Percentiles rank a stretch among this genome's conserved stretches.
Evolutionary conservation across 2,329 filamentous ascomycete species (phyloP).

Genomic region (Peltaster fructicola): DNA sequence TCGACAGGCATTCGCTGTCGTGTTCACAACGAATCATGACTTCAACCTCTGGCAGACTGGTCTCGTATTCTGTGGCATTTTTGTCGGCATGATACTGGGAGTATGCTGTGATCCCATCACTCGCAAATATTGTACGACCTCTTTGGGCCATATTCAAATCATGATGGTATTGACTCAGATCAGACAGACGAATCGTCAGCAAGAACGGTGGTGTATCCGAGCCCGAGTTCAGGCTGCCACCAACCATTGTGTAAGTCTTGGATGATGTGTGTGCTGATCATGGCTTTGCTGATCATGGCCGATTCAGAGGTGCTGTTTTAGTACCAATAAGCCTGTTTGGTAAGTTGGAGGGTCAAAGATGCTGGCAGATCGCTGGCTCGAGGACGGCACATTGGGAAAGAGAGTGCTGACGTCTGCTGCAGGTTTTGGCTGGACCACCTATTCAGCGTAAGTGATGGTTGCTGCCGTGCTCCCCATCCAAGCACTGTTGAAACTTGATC

Average conservation of each 20-base stretch:
- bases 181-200: constrained; percentile 36
- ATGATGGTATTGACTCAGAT: constrained; percentile 1
- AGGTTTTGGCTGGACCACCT: constrained; percentile 71
- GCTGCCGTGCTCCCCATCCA: no score
- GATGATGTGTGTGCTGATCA: no score
- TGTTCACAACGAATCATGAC: constrained; percentile 57
- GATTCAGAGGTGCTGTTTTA: constrained; percentile 45
- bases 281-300: no score
- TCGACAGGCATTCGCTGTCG: constrained; percentile 51
- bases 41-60: constrained; percentile 68
- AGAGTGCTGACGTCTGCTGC: constrained; percentile 12
- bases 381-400: no score
- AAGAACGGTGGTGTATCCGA: constrained; percentile 45
- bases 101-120: constrained; percentile 48
- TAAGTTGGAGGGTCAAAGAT: no score
- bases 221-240: constrained; percentile 72
- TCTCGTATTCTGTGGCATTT: constrained; percentile 57
- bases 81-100: constrained; percentile 49
- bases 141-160: no score
- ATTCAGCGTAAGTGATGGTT: constrained; percentile 50
- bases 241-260: constrained; percentile 27
- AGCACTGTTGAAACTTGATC: no score
- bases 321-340: constrained; percentile 72
- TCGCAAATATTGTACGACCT: constrained; percentile 35
- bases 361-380: no score